Percentiles rank a stretch among this genome's conserved stretches.
Conservation (phyloP, 2,329 filamentous ascomycete genomes). For the Tolypocladium cylindrosporum region DNA sequence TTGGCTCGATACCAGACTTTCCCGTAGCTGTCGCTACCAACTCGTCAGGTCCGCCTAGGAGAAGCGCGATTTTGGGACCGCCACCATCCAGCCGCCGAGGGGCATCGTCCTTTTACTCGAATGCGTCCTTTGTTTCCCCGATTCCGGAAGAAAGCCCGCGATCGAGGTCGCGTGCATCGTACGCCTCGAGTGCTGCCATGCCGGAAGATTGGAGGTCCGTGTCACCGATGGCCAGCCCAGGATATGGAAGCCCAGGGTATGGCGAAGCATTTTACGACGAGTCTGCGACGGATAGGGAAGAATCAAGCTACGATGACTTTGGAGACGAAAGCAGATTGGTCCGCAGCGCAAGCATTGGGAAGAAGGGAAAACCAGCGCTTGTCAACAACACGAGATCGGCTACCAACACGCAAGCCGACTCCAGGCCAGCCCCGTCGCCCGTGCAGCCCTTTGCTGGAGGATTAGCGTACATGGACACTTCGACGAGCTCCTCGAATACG, state of each 20-base stretch:
- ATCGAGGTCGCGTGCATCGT: conserved; percentile 50
- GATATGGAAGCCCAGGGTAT: conserved; percentile 16
- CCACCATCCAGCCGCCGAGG: conserved; percentile 51
- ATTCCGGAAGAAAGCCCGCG: conserved; percentile 63
- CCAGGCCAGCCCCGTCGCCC: conserved; percentile 25
- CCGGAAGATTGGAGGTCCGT: conserved; percentile 52
- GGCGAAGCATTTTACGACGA: conserved; percentile 42
- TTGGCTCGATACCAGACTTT: conserved; percentile 51
- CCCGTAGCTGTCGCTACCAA: conserved; percentile 29
- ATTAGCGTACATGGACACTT: conserved; percentile 36
- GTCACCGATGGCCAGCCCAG: conserved; percentile 33
- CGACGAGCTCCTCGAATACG: conserved; percentile 35
- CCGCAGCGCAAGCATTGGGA: conserved; percentile 51
- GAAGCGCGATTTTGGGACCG: conserved; percentile 46
- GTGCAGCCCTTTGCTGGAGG: conserved; percentile 31
- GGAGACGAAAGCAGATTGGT: conserved; percentile 49
- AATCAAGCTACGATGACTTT: conserved; percentile 33
- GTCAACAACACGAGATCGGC: conserved; percentile 31
- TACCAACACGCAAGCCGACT: conserved; percentile 2
- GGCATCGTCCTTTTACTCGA: conserved; percentile 56
- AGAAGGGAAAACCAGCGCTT: conserved; percentile 47
- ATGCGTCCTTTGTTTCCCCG: conserved; percentile 58
- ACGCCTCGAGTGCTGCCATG: conserved; percentile 63
- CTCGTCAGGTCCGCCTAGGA: conserved; percentile 22
- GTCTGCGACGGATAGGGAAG: conserved; percentile 31